Percentiles rank a stretch among this genome's conserved stretches.
These are phyloP conservation scores for Termitomyces sp. DNA, from an alignment of 768 basidiomycete genomes.

Conservation along the genomic window DNA sequence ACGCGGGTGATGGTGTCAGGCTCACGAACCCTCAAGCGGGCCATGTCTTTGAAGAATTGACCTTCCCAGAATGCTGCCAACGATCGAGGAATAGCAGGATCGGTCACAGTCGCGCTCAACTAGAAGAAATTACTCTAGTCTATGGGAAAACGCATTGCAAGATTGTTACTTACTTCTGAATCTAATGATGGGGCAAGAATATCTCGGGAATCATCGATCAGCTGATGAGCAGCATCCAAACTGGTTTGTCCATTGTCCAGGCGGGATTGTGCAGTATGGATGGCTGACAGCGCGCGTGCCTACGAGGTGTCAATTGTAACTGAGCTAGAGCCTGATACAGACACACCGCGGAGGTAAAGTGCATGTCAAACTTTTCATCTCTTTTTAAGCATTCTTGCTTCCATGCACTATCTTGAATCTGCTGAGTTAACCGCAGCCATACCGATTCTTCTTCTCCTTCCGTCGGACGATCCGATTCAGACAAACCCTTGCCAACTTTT, in stretches of 20 bases:
- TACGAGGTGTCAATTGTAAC: slow-evolving; percentile 23
- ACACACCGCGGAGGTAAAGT: slow-evolving; percentile 74
- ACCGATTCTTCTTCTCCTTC: slow-evolving; percentile 42
- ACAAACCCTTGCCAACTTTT: slow-evolving; percentile 61
- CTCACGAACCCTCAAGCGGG: slow-evolving; percentile 74
- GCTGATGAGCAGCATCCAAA: slow-evolving; percentile 39
- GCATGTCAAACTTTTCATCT: slow-evolving; percentile 93
- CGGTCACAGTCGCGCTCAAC: slow-evolving; percentile 77
- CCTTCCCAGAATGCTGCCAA: slow-evolving; percentile 87
- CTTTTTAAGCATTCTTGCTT: slow-evolving; percentile 64
- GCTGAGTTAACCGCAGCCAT: slow-evolving; percentile 53
- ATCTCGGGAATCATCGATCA: slow-evolving; percentile 76
- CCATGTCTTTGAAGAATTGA: slow-evolving; percentile 91
- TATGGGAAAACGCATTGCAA: neutral
- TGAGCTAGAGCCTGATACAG: slow-evolving; percentile 10
- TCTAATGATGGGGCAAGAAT: slow-evolving; percentile 72
- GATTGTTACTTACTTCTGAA: slow-evolving; percentile 49
- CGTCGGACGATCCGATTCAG: slow-evolving; percentile 38
- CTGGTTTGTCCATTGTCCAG: slow-evolving; percentile 36
- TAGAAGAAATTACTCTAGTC: slow-evolving; percentile 20
- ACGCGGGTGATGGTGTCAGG: slow-evolving; percentile 93
- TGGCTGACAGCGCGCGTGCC: slow-evolving; percentile 45
- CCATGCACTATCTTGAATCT: slow-evolving; percentile 54
- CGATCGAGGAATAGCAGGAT: slow-evolving; percentile 79
- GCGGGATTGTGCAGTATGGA: slow-evolving; percentile 41